Evolutionary conservation across 768 basidiomycete species (phyloP).

Genomic region (Hygrophorus pudorinus): DNA sequence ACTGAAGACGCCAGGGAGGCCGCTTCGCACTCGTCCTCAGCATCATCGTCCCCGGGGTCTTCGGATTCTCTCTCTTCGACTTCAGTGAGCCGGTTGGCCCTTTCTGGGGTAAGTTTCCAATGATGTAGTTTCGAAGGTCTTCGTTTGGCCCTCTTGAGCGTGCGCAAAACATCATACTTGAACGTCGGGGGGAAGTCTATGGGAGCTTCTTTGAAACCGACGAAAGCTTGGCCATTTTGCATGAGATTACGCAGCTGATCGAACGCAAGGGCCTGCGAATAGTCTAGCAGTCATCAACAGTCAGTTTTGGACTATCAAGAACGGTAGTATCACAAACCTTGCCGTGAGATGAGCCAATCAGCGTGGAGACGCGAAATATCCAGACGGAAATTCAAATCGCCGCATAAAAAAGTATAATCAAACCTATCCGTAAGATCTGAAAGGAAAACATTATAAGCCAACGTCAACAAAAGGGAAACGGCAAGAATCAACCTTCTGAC

Average conservation of each 20-base stretch:
- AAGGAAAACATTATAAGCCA: background rate
- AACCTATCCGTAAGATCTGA: conserved; percentile 80
- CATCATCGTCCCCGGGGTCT: conserved; percentile 28
- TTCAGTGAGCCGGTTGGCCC: conserved; percentile 22
- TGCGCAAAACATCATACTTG: conserved; percentile 76
- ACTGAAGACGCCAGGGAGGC: conserved; percentile 46
- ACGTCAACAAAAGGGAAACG: conserved; percentile 1
- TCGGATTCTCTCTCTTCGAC: conserved; percentile 28
- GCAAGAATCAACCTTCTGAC: conserved; percentile 49
- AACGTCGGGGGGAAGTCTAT: conserved; percentile 91
- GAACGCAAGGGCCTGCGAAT: conserved; percentile 76
- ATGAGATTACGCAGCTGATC: conserved; percentile 82
- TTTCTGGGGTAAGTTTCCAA: conserved; percentile 26
- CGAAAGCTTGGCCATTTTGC: conserved; percentile 54
- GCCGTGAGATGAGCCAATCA: conserved; percentile 83
- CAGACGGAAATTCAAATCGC: conserved; percentile 87
- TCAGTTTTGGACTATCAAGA: background rate
- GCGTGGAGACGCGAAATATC: conserved; percentile 87
- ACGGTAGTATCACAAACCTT: conserved; percentile 33
- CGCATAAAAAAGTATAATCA: conserved; percentile 82
- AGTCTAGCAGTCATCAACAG: conserved; percentile 39
- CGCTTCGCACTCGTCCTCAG: conserved; percentile 35
- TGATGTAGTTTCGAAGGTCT: conserved; percentile 25
- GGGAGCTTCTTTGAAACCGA: conserved; percentile 68
- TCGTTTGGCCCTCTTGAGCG: conserved; percentile 40